Conservation (phyloP, 495 filamentous ascomycete species). For the Penicillium egyptiacum region DNA sequence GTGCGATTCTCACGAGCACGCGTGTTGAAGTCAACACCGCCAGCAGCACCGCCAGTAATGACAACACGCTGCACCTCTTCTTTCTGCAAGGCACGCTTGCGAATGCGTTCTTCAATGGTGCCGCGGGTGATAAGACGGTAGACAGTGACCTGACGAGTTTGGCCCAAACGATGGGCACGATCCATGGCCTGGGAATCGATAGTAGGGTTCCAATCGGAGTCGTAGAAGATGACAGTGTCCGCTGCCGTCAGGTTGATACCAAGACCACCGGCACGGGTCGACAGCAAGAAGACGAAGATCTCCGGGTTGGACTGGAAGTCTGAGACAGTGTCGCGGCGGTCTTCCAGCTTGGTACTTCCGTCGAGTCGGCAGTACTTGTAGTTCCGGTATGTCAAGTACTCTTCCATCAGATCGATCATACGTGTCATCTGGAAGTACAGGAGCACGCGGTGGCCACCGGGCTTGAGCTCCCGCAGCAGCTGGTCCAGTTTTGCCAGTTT, state of each 20-base stretch:
- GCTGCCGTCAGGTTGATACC: constrained; percentile 96
- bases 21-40: constrained; percentile 90
- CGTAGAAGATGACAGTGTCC: constrained; percentile 98
- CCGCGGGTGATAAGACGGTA: constrained; percentile 96
- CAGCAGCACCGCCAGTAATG: constrained; percentile 83
- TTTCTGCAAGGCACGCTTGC: constrained; percentile 95
- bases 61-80: constrained; percentile 99
- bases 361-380: constrained; percentile 98
- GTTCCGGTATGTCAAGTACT: constrained; percentile 97
- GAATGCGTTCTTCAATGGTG: constrained; percentile 97
- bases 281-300: constrained; percentile 95
- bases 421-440: constrained; percentile 99
- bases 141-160: constrained; percentile 93
- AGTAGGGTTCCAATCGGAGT: constrained; percentile 98
- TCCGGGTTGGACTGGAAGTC: constrained; percentile 93
- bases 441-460: constrained; percentile 88
- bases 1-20: constrained; percentile 85
- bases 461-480: constrained; percentile 83
- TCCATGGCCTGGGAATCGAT: constrained; percentile 99
- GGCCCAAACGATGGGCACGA: constrained; percentile 94
- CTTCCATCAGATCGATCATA: constrained; percentile 99
- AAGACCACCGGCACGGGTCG: constrained; percentile 93
- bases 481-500: constrained; percentile 92
- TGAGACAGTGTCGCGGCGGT: constrained; percentile 91
- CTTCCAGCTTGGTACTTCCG: constrained; percentile 96